These are phyloP conservation scores for Neocatenulostroma microsporum DNA, from an alignment of 2,329 filamentous ascomycete genomes.

Conservation along the genomic window DNA sequence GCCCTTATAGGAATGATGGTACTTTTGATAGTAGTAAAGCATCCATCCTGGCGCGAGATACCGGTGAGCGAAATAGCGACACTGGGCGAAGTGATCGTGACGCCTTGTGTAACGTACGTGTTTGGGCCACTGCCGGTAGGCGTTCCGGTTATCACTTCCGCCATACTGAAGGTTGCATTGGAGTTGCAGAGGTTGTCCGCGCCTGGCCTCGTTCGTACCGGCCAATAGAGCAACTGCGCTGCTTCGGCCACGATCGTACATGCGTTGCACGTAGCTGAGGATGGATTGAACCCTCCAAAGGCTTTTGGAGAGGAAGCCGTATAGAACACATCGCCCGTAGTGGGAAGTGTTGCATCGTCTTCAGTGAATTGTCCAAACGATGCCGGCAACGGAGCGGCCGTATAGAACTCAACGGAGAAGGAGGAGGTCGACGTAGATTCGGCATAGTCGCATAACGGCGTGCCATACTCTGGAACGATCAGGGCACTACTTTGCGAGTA, in stretches of 20 bases:
- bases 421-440: too few relatives aligned
- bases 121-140: background rate
- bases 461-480: too few relatives aligned
- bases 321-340: too few relatives aligned
- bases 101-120: background rate
- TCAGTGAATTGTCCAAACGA: too few relatives aligned
- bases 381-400: too few relatives aligned
- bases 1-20: constrained; percentile 1
- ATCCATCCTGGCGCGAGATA: background rate
- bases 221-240: constrained; percentile 1
- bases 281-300: too few relatives aligned
- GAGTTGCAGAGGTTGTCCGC: background rate
- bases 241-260: background rate
- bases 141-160: background rate
- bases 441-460: too few relatives aligned
- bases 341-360: too few relatives aligned
- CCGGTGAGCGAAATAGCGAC: background rate
- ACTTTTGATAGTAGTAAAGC: background rate
- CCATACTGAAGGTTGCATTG: background rate
- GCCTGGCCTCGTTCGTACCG: background rate
- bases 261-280: constrained; percentile 1
- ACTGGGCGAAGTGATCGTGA: constrained; percentile 1
- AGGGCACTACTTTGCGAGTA: background rate
- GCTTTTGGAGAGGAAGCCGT: too few relatives aligned
- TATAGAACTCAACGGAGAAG: too few relatives aligned